phyloP scores from a whole-genome alignment of 129 eudicot genomes.

The Logfia minima region DNA sequence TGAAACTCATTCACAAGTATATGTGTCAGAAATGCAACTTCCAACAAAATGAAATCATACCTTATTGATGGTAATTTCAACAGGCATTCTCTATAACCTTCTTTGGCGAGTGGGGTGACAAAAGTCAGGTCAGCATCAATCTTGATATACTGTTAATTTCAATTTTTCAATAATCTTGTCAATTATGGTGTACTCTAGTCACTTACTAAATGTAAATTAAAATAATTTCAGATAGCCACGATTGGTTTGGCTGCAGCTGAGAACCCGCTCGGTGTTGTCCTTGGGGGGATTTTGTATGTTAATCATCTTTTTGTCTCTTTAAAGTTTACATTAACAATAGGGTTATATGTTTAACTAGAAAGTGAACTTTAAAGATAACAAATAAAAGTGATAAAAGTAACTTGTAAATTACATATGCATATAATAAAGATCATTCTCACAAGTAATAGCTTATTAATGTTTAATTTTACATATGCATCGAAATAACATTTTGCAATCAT shows the following conservation, averaged over 20 bases:
- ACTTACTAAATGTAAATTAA: neutral
- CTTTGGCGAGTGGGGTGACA: slow-evolving; percentile 99
- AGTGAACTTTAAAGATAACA: neutral
- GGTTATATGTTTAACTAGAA: too few relatives aligned
- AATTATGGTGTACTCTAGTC: neutral
- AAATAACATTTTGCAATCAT: slow-evolving; percentile 6
- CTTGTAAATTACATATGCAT: neutral
- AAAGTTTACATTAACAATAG: neutral
- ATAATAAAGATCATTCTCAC: neutral
- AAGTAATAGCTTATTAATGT: neutral
- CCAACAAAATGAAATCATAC: neutral
- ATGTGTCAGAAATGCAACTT: neutral
- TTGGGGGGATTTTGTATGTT: slow-evolving; percentile 90
- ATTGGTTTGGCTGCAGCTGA: slow-evolving; percentile 98
- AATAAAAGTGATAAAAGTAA: slow-evolving; percentile 6
- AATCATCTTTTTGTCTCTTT: neutral
- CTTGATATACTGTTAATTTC: neutral
- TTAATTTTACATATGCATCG: neutral
- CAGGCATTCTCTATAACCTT: slow-evolving; percentile 66
- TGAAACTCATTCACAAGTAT: neutral
- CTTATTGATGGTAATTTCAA: slow-evolving; percentile 19
- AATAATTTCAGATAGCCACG: slow-evolving; percentile 75
- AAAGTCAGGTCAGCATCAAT: slow-evolving; percentile 75
- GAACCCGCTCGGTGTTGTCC: slow-evolving; percentile 95
- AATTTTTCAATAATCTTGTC: neutral